Conservation (phyloP, 164 flowering plant species). For the Vitis amurensis region DNA sequence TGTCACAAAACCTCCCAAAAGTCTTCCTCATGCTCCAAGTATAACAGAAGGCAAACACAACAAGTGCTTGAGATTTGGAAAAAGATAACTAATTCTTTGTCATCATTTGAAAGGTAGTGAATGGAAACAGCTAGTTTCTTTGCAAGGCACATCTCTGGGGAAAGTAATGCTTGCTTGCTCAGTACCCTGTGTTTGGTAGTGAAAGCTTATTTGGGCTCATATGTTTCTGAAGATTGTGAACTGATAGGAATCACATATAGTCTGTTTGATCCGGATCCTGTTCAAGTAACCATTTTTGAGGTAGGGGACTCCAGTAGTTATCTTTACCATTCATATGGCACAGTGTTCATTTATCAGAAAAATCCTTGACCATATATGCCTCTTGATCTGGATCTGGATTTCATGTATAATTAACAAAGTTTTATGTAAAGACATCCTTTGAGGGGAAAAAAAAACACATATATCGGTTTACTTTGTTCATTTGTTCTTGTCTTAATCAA, state of each 20-base stretch:
- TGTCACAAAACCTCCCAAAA: constrained; percentile 47
- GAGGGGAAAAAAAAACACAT: not conserved
- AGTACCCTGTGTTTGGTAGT: not conserved
- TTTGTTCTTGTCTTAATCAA: not conserved
- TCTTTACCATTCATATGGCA: not conserved
- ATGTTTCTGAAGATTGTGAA: not conserved
- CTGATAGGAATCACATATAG: not conserved
- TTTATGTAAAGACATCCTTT: constrained; percentile 11
- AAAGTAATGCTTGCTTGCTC: not conserved
- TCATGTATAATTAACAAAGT: constrained; percentile 7
- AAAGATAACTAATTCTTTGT: constrained; percentile 31
- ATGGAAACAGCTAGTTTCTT: not conserved
- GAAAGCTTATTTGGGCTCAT: not conserved
- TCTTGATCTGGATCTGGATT: constrained; percentile 16
- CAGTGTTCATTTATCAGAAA: not conserved
- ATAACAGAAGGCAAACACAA: constrained; percentile 68
- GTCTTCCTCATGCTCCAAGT: constrained; percentile 35
- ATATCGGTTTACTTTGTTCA: constrained; percentile 5
- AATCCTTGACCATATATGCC: not conserved
- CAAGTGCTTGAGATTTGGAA: constrained; percentile 85
- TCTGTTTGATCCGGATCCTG: constrained; percentile 13
- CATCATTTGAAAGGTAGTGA: not conserved
- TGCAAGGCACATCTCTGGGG: not conserved
- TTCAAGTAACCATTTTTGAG: constrained; percentile 8
- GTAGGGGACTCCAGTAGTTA: not conserved